Percentiles rank a stretch among this genome's conserved stretches.
phyloP scores from a whole-genome alignment of 1,284 basidiomycete genomes.

The Bjerkandera adusta region DNA sequence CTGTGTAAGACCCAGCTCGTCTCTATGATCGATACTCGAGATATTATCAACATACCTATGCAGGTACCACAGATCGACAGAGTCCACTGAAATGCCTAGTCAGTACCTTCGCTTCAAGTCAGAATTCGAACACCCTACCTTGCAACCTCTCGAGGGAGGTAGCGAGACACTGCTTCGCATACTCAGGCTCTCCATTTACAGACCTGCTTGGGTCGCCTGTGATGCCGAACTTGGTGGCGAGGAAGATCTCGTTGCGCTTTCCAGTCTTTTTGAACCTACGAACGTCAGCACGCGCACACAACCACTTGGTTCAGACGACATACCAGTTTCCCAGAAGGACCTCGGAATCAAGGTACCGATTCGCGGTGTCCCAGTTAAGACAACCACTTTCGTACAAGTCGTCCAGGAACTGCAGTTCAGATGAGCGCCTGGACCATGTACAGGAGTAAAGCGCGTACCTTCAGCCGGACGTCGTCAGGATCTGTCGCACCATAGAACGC shows the following conservation, averaged over 20 bases:
- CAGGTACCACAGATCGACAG: slow-evolving; percentile 39
- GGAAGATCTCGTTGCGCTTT: slow-evolving; percentile 41
- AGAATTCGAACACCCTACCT: too few relatives aligned
- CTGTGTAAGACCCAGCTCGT: slow-evolving; percentile 7
- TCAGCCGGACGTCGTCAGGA: slow-evolving; percentile 28
- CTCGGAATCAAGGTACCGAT: slow-evolving; percentile 27
- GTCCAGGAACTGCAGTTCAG: slow-evolving; percentile 23
- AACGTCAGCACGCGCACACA: not conserved
- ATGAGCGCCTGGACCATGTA: not conserved
- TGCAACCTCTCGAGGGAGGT: slow-evolving; percentile 30
- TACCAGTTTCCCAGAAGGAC: slow-evolving; percentile 28
- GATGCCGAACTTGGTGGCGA: slow-evolving; percentile 44
- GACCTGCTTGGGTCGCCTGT: slow-evolving; percentile 5
- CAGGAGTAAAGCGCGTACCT: slow-evolving; percentile 13
- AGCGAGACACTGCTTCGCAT: slow-evolving; percentile 25
- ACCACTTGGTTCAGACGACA: not conserved
- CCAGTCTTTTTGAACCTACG: slow-evolving; percentile 36
- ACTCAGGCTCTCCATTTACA: slow-evolving; percentile 26
- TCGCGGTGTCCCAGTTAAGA: slow-evolving; percentile 31
- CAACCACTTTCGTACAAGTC: slow-evolving; percentile 20
- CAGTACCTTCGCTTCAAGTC: too few relatives aligned
- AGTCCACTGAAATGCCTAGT: slow-evolving; percentile 21
- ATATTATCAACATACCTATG: slow-evolving; percentile 25
- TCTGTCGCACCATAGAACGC: slow-evolving; percentile 21
- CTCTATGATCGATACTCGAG: too few relatives aligned